A percentile compares a stretch with the other conserved stretches of the same genome.
Evolutionary conservation across 768 basidiomycete genomes (phyloP).

Genomic region (Lepiota venenata): DNA sequence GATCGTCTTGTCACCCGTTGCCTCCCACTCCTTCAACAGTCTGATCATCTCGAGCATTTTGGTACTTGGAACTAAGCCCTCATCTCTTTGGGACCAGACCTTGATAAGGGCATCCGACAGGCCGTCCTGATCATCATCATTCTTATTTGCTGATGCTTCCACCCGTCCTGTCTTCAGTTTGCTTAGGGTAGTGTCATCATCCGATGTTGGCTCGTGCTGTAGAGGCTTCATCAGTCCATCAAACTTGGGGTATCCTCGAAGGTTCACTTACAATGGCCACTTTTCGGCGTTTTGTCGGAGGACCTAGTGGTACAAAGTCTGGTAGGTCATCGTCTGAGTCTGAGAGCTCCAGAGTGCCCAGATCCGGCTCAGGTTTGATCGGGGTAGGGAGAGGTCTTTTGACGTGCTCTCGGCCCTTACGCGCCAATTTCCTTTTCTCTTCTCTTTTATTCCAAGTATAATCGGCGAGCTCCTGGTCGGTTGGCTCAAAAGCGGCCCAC

Average conservation of each 20-base stretch:
- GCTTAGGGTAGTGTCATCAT: background rate
- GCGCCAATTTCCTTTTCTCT: constrained; percentile 18
- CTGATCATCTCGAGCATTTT: constrained; percentile 63
- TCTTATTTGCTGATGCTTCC: background rate
- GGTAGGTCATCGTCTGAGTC: constrained; percentile 55
- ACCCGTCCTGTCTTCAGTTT: constrained; percentile 19
- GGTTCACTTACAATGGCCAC: background rate
- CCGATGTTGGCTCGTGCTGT: background rate
- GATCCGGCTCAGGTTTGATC: constrained; percentile 20
- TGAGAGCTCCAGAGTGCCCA: constrained; percentile 23
- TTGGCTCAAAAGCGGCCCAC: constrained; percentile 66
- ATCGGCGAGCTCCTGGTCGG: constrained; percentile 49
- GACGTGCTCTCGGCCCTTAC: constrained; percentile 18
- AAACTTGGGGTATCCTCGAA: constrained; percentile 21
- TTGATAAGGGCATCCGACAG: constrained; percentile 43
- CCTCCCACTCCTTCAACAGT: constrained; percentile 56
- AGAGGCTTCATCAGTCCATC: background rate
- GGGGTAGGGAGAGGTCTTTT: constrained; percentile 21
- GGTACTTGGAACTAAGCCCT: constrained; percentile 60
- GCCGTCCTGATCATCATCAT: constrained; percentile 19
- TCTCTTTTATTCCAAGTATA: constrained; percentile 34
- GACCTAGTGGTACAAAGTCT: constrained; percentile 32
- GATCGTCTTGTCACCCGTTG: constrained; percentile 65
- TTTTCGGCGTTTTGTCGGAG: constrained; percentile 2
- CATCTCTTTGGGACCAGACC: constrained; percentile 58